Evolutionary conservation across 768 basidiomycete species (phyloP), one percentile per base, ranked within the genome.

Genomic region (Collybia sordida): DNA sequence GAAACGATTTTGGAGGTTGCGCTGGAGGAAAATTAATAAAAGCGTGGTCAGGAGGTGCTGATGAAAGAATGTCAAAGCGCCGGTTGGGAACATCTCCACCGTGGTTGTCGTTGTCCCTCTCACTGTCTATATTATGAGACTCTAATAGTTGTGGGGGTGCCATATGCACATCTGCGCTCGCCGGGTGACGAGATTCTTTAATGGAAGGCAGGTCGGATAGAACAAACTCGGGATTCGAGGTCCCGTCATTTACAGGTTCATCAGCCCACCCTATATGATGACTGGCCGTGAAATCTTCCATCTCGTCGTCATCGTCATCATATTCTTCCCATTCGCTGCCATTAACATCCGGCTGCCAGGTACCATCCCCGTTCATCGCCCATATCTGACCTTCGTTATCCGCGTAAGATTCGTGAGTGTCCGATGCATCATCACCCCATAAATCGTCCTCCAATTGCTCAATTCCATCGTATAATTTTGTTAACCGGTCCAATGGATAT

Each of bases 1-100:
- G 72, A 68, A 94, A 98, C 12, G 74, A 59, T 60, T 87, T 90
- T 6, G 85, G 82, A 3, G 88, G 85, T 51, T 84, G 83, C 7
- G 79, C 71, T 18, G 82, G 77, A 2, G 79, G 55, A 15, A 83
- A 78, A 25, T 75, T 75, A 62, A 80, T 80, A 67, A 87, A 98
- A 2, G 90, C 86, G 58, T 98, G 94, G 60, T 97, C 95, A 41
- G 56, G 57, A 19, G 94, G 93, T 14, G 88, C 86, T 27, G 81
- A 77, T 25, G 90, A 66, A 21, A 93, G 71, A 37, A 96, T 71
- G 47, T 86, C 85, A 60, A 98, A 98, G n/a, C 84, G 82, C 55
- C 83, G 83, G 92, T 91, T 94, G 35, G 71, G 55, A 6, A 69
- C 62, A n/a, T 73, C 71, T 3, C 68, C 64, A 17, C 73, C 74